Conservation (phyloP, 2,329 filamentous ascomycete genomes). For the Pestalotiopsis sp. region DNA sequence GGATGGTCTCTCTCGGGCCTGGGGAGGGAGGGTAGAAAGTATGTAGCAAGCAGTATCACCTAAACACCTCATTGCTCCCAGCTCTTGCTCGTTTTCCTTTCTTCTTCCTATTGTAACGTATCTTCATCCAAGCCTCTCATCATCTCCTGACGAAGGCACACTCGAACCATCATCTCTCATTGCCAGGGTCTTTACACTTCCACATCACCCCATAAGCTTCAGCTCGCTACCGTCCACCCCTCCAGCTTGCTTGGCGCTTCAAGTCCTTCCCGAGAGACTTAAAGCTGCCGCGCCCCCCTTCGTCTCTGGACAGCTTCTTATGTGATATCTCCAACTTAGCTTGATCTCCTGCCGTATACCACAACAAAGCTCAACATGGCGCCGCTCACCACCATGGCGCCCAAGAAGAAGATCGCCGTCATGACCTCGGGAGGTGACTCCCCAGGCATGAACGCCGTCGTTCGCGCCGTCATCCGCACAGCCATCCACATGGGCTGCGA, state of each 20-base stretch:
- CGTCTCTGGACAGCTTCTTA: background rate
- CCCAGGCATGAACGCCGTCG: constrained; percentile 91
- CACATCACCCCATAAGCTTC: background rate
- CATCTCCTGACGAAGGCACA: background rate
- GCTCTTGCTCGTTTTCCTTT: background rate
- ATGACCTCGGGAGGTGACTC: constrained; percentile 96
- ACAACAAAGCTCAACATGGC: constrained; percentile 36
- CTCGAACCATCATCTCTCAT: background rate
- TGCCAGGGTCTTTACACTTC: background rate
- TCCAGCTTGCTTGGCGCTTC: background rate
- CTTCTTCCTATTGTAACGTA: background rate
- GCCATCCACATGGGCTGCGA: constrained; percentile 83
- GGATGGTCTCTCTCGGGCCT: background rate
- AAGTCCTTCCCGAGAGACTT: background rate
- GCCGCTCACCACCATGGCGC: constrained; percentile 21
- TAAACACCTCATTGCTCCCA: background rate
- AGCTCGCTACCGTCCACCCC: background rate
- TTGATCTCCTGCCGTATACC: background rate
- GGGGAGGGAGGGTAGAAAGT: background rate
- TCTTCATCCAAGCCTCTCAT: background rate
- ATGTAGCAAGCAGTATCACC: background rate
- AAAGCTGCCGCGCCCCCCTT: constrained; percentile 2
- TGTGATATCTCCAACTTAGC: background rate
- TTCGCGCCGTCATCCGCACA: constrained; percentile 89
- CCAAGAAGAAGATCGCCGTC: constrained; percentile 75